Base-by-base conservation (phyloP, 805 yeast genomes). In the Wickerhamomyces chambardii region DNA sequence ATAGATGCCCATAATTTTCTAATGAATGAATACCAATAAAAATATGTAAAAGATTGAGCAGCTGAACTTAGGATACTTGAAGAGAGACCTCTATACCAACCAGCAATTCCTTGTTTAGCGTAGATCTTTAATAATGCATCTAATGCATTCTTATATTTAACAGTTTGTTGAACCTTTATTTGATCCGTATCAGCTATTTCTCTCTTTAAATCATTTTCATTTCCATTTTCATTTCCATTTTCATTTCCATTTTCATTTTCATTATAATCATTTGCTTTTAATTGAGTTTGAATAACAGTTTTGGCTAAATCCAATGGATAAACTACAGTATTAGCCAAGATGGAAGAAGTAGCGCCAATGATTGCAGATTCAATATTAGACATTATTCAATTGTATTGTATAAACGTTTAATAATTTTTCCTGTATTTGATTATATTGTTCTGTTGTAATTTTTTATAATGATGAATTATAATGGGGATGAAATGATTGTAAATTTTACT, bases 11-110 rank as follows among this genome's bases (percentile, higher is more conserved):
- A 56, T 75, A 78, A 15, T 35, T 70, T 67, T 42, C 84, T 73
- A 15, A 84, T 75, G 29, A 82, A 59, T 5, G 87, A 78, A 57
- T 85, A 85, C 92, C 94, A 85, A 58, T 84, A 85, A 56, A 85
- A 85, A 56, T 85, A 85, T 22, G 85, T 78, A 52, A 85, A 85
- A 46, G 79, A 81, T 51, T 83, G 84, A 8, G 82, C 74, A 2
- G 89, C 87, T 10, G 78, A 73, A 3, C 87, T 86, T 15, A 78
- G 48, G 29, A 84, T 58, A 1, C 84, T 72, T 2, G 87, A 76
- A 3, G 73, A 58, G 32, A 84, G 56, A 2, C 95, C 95, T 43
- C 71, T 74, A 58, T 84, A 85, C 56, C 83, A 68, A 6, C 90
- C 92, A 15, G 59, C 42, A 10, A 80, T 33, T 2, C 95, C 95